Conservation (phyloP, 208 protist genomes). For the Trichomonas vaginalis region DNA sequence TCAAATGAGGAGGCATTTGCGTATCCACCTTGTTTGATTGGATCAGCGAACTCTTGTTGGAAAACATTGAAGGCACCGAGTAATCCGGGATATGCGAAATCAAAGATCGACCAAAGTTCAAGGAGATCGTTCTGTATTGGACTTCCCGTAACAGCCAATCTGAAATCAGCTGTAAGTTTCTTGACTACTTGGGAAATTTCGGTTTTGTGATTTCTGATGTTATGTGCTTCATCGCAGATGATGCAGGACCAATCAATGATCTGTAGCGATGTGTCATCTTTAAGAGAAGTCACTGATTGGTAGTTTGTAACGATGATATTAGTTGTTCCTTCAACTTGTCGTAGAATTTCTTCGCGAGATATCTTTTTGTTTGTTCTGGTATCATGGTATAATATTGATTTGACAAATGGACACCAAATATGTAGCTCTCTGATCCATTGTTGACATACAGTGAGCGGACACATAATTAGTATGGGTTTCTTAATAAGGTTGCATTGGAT, state of each 20-base stretch:
- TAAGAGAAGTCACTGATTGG: not conserved
- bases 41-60: constrained; percentile 50
- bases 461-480: constrained; percentile 62
- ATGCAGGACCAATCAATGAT: not conserved
- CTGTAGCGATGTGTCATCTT: not conserved
- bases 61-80: constrained; percentile 67
- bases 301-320: constrained; percentile 4
- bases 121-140: constrained; percentile 89
- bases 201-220: constrained; percentile 71
- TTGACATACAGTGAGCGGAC: constrained; percentile 32
- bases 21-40: constrained; percentile 66
- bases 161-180: constrained; percentile 65
- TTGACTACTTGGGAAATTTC: constrained; percentile 75
- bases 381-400: constrained; percentile 60
- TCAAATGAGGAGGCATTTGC: constrained; percentile 48
- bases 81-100: constrained; percentile 86
- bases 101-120: constrained; percentile 96
- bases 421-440: constrained; percentile 73
- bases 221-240: constrained; percentile 66
- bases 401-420: constrained; percentile 50
- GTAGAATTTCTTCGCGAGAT: not conserved
- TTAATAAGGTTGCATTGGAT: constrained; percentile 36
- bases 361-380: constrained; percentile 26
- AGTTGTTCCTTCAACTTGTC: not conserved
- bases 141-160: constrained; percentile 75